phyloP scores from a whole-genome alignment of 352 stramenopile genomes.

The Stramenopiles sp. region DNA sequence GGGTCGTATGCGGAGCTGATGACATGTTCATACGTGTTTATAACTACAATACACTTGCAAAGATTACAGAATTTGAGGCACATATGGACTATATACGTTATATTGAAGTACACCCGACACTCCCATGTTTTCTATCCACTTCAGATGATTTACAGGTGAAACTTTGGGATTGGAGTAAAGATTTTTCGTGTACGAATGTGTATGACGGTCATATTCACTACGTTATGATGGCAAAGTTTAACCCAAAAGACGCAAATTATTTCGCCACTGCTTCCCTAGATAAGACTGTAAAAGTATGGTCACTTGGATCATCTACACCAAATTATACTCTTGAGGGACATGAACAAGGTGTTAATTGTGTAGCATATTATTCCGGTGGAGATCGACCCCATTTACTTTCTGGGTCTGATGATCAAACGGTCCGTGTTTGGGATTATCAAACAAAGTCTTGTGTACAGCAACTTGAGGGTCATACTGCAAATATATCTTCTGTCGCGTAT shows the following conservation, averaged over 20 bases:
- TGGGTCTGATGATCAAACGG: conserved; percentile 51
- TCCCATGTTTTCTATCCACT: conserved; percentile 74
- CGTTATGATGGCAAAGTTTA: conserved; percentile 91
- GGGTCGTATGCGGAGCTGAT: conserved; percentile 37
- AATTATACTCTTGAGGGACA: conserved; percentile 77
- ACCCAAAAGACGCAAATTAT: conserved; percentile 92
- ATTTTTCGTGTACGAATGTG: conserved; percentile 29
- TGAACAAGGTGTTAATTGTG: conserved; percentile 84
- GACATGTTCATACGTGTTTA: conserved; percentile 68
- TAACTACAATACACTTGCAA: conserved; percentile 99
- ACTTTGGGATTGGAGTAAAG: conserved; percentile 61
- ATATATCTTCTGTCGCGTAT: conserved; percentile 85
- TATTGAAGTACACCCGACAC: conserved; percentile 70
- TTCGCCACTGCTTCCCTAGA: conserved; percentile 89
- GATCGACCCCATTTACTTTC: conserved; percentile 94
- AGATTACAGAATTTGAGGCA: conserved; percentile 40
- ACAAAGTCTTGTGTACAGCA: conserved; percentile 95
- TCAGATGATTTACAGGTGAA: conserved; percentile 97
- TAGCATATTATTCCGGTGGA: conserved; percentile 90
- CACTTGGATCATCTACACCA: conserved; percentile 44
- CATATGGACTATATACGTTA: conserved; percentile 95
- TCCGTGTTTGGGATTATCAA: conserved; percentile 99
- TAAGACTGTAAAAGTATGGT: conserved; percentile 75
- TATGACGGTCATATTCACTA: conserved; percentile 77
- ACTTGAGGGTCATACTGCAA: conserved; percentile 91